Evolutionary conservation across 2,329 filamentous ascomycete species (phyloP), one percentile per base, ranked within the genome.

Genomic region (Trichoderma semiorbis): DNA sequence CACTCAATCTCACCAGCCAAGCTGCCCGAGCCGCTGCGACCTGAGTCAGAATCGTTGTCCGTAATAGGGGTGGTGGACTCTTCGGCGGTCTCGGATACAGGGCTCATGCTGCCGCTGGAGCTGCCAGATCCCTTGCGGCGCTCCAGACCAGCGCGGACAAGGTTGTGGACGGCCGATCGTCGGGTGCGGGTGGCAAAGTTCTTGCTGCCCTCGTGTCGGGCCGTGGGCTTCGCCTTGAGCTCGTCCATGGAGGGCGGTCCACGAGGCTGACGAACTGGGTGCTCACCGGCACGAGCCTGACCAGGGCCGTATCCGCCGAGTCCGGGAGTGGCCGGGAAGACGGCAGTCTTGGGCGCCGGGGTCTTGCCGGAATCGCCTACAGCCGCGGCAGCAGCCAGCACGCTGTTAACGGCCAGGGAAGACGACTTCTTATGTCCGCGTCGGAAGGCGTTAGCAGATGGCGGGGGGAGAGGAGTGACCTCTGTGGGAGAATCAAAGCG

Each of bases 151-250:
- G 95, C 95, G 75, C 93, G 93, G 73, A 98, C 93, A 64, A 99
- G 88, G 79, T 94, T 98, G 84, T 95, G 91, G 58, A 99, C 91
- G 30, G 96, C 96, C 77, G 93, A 94, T 75, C 95, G 94, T 73
- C 96, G 94, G 78, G 97, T 95, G 73, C 96, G 94, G 70, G 94
- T 91, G 12, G 93, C 92, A 83, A 99, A 99, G 85, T 99, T 99
- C 89, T 98, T 91, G 90, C 95, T 98, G 28, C 95, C 96, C 81
- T 98, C 95, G 74, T 95, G 90, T 84, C 94, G 97, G 75, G 93
- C 91, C 10, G 95, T 98, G 1, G 96, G 96, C 83, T 95, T 96
- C 24, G 91, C 88, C 78, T 92, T 89, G 73, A 99, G 90, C 83
- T 99, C 96, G 76, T 99, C 96, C 65, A 98, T 87, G 16, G 93